Base-by-base conservation (phyloP, 352 stramenopile species). In the Poterioochromonas sp. region DNA sequence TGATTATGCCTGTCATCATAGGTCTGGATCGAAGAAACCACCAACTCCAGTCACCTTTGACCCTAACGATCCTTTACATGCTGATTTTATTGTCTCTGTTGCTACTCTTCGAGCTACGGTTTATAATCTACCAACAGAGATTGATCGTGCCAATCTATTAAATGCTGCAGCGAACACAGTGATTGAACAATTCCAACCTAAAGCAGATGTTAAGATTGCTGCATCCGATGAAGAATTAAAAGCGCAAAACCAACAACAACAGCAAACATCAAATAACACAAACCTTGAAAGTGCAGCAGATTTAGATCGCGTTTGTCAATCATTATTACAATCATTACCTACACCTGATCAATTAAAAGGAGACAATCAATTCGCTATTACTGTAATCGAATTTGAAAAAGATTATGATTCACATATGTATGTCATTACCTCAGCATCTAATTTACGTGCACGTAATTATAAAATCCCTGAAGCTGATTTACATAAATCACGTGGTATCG, bases 381-480 rank as follows among this genome's bases (percentile, higher is more conserved):
- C 87, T 64, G 84, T 92, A 5, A 95, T 98, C 73, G 94, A 98
- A 76, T 99, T 99, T 83, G 95, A 98, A 81, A 99, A 99, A 84
- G 95, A 99, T 76, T 86, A 98, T 78, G 68, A 76, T 62, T 15
- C 40, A 26, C 94, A 98, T 85, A 98, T 98, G 94, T 86, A 93
- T 43, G 93, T 99, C 73, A 95, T 98, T 20, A 94, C 97, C 20
- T 90, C 94, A 41, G 97, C 93, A 29, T 97, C 92, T 22, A 99
- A 99, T 83, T 82, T 98, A 0, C 92, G 96, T 22, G 95, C 94
- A 3, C 89, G 94, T 32, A 97, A 97, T 82, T 99, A 99, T 87
- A 92, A 90, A 60, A 99, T 99, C 76, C 91, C 90, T 22, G 96
- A 97, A 73, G 94, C 44, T 60, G 93, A 98, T 81, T 95, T 96